Evolutionary conservation across 768 basidiomycete species (phyloP).

Genomic region (Cyclocybe cylindracea): DNA sequence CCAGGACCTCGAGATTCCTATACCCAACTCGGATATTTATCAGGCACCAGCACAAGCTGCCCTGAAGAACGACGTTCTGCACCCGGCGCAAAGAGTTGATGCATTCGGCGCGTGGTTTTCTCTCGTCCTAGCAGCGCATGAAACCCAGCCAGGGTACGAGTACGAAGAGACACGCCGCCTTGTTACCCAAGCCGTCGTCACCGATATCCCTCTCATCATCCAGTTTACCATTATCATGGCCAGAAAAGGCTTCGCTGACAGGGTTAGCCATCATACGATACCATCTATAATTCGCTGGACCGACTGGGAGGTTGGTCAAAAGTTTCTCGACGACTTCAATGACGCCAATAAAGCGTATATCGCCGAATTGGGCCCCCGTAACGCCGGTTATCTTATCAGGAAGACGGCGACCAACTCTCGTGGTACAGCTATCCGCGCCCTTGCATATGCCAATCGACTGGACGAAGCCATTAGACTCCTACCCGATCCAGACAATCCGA

Average conservation of each 20-base stretch:
- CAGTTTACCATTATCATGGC: constrained; percentile 34
- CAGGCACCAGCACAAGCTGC: constrained; percentile 26
- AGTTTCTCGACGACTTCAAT: constrained; percentile 42
- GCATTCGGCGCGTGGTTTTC: constrained; percentile 32
- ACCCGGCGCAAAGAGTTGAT: constrained; percentile 12
- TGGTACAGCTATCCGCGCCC: constrained; percentile 39
- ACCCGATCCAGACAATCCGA: constrained; percentile 29
- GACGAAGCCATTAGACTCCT: constrained; percentile 47
- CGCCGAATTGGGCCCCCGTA: constrained; percentile 6
- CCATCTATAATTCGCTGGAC: constrained; percentile 47
- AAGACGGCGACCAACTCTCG: constrained; percentile 26
- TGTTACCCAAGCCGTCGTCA: constrained; percentile 21
- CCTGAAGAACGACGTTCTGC: constrained; percentile 7
- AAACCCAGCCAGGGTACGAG: neutral
- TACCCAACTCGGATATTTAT: constrained; percentile 30
- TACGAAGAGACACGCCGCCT: constrained; percentile 23
- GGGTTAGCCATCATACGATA: constrained; percentile 24
- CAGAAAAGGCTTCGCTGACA: constrained; percentile 36
- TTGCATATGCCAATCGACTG: constrained; percentile 37
- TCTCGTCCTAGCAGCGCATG: constrained; percentile 27
- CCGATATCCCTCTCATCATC: constrained; percentile 28
- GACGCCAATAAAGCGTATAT: constrained; percentile 21
- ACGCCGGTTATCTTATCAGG: neutral
- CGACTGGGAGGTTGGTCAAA: constrained; percentile 26
- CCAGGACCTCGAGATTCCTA: constrained; percentile 23